Evolutionary conservation across 352 stramenopile species (phyloP), one percentile per base, ranked within the genome.

Genomic region (Plasmopara halstedii): DNA sequence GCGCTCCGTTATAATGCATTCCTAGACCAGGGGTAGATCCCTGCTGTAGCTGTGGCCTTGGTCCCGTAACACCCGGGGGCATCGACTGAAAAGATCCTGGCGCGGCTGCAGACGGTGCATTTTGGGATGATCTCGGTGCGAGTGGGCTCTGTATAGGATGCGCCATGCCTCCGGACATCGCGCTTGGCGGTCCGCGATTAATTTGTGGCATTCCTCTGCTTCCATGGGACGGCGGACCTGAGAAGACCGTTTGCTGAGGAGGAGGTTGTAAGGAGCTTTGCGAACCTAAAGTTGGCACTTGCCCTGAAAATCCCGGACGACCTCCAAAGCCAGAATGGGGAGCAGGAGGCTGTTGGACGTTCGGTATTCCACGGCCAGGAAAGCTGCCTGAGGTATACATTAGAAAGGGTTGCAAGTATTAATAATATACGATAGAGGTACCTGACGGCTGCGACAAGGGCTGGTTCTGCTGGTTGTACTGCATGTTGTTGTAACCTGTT

Each of bases 391-490:
- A 1, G 15, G 25, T 1, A 10, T 29, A 29, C 25, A 14, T 18
- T 35, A 35, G 4, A 15, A 8, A 1, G 7, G 14, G 31, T 6
- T 18, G 14, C 6, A 8, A 35, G 22, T 36, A 6, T 15, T 22
- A 23, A 19, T 18, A 37, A 9, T 25, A 32, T 27, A 19, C 21
- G 11, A 33, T 35, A 5, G 23, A 33, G n/a, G 8, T 53, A 58
- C 50, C 56, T n/a, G 53, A 51, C 18, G 60, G 54, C 25, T 70
- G 62, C 10, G 67, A 70, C 46, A 60, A 53, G 8, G 66, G 63
- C 29, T 68, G 59, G 42, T 71, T 62, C n/a, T 54, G 50, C 35
- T 54, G 49, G 22, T 53, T 48, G 17, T 50, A 56, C 27, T 58
- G 57, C 29, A 27, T 25, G n/a, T 56, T 48, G 20, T 52, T 39